Conservation (phyloP, 108 stramenopile species). For the Ochromonas danica region DNA sequence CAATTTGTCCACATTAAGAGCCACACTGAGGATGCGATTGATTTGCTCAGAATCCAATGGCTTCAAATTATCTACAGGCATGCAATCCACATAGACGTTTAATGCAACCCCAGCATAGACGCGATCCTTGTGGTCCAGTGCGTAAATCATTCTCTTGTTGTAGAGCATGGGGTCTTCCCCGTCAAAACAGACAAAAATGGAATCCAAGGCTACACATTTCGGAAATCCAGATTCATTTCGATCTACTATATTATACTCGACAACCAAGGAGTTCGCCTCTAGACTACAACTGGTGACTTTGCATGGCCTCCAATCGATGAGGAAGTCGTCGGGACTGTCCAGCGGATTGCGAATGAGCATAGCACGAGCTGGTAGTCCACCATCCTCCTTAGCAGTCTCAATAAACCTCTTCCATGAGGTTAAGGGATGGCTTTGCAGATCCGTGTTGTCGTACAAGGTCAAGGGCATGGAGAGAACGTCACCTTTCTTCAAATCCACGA, state of each 20-base stretch:
- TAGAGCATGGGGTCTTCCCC: conserved; percentile 55
- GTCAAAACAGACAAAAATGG: conserved; percentile 48
- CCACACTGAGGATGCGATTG: conserved; percentile 40
- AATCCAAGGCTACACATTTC: not conserved
- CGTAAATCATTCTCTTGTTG: conserved; percentile 34
- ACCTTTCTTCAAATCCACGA: not conserved
- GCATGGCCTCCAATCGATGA: conserved; percentile 26
- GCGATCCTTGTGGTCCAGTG: conserved; percentile 37
- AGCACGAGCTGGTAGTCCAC: conserved; percentile 31
- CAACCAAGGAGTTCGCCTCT: conserved; percentile 29
- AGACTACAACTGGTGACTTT: conserved; percentile 2
- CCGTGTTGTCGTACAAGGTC: not conserved
- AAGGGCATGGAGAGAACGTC: not conserved
- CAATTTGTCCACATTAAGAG: conserved; percentile 24
- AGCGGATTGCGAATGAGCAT: not conserved
- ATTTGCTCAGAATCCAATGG: conserved; percentile 51
- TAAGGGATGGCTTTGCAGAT: not conserved
- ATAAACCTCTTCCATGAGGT: conserved; percentile 45
- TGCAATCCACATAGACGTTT: conserved; percentile 53
- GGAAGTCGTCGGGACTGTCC: not conserved
- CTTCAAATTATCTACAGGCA: conserved; percentile 50
- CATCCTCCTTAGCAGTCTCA: conserved; percentile 34
- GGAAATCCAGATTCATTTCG: not conserved
- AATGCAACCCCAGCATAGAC: conserved; percentile 40
- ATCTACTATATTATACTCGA: not conserved